A percentile compares a stretch with the other conserved stretches of the same genome.
phyloP scores from a whole-genome alignment of 805 yeast genomes.

The Ogataea sp. region DNA sequence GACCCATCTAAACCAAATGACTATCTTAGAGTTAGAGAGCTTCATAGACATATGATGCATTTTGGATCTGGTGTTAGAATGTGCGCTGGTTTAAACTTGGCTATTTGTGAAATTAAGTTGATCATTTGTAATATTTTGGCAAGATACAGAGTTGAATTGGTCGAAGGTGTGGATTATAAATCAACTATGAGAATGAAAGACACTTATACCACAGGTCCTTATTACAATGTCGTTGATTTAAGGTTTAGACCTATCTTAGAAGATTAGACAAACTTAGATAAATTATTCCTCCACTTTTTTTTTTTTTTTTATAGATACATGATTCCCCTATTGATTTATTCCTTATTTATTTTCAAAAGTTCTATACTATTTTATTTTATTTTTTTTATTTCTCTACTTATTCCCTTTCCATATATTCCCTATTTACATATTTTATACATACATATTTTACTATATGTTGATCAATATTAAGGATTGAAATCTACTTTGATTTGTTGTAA shows the following conservation, averaged over 20 bases:
- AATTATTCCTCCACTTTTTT: not conserved
- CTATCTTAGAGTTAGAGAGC: constrained; percentile 29
- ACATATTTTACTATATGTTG: too few relatives aligned
- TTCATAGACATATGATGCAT: constrained; percentile 51
- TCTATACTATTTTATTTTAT: too few relatives aligned
- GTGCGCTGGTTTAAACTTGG: constrained; percentile 69
- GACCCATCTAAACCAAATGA: constrained; percentile 18
- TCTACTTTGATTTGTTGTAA: too few relatives aligned
- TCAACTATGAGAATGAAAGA: constrained; percentile 18
- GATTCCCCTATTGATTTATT: too few relatives aligned
- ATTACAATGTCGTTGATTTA: constrained; percentile 4
- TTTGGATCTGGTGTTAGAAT: constrained; percentile 69
- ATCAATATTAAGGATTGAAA: too few relatives aligned
- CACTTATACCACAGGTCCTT: constrained; percentile 24
- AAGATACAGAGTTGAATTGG: constrained; percentile 27
- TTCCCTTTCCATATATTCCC: too few relatives aligned
- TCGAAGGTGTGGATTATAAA: constrained; percentile 17
- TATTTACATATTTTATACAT: not conserved
- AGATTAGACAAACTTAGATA: not conserved
- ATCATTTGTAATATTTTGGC: constrained; percentile 46
- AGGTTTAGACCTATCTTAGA: constrained; percentile 1
- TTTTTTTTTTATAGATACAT: too few relatives aligned
- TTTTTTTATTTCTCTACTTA: not conserved
- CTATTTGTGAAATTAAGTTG: constrained; percentile 57
- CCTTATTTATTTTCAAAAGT: too few relatives aligned